Evolutionary conservation across 306 rosid genomes (phyloP).

Genomic region (Datisca glomerata): DNA sequence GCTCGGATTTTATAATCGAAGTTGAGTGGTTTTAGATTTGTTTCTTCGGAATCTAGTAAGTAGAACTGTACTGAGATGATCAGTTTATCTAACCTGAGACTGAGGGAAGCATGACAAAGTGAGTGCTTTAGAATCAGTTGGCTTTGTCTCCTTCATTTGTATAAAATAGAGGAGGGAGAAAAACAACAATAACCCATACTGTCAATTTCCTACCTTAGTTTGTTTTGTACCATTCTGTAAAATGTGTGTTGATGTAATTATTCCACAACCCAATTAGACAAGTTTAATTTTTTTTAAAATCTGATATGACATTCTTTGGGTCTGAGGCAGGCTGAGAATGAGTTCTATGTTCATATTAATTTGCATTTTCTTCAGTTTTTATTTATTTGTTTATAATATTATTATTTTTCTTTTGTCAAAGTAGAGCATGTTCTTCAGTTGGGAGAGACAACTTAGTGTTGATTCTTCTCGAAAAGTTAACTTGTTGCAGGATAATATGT

Average conservation of each 20-base stretch:
- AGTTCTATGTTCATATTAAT: no score
- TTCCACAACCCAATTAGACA: constrained; percentile 6
- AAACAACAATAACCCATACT: constrained; percentile 7
- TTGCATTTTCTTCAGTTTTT: no score
- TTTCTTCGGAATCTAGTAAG: neutral
- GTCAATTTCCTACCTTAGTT: constrained; percentile 2
- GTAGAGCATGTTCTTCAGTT: no score
- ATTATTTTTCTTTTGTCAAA: no score
- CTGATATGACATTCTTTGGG: no score
- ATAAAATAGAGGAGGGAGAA: constrained; percentile 30
- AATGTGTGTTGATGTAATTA: constrained; percentile 15
- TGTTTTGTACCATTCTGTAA: constrained; percentile 7
- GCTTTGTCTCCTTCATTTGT: constrained; percentile 30
- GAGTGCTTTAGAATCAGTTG: constrained; percentile 4
- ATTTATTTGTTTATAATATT: no score
- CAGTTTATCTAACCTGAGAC: constrained; percentile 17
- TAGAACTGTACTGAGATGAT: neutral
- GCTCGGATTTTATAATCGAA: constrained; percentile 57
- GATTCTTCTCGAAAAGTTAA: no score
- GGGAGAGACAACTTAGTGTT: no score
- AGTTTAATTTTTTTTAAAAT: constrained; percentile 1
- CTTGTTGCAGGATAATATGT: no score
- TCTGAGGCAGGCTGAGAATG: no score
- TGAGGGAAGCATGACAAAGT: constrained; percentile 30
- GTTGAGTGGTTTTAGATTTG: constrained; percentile 23